Evolutionary conservation across 495 filamentous ascomycete genomes (phyloP), one percentile per base, ranked within the genome.

Genomic region (Trichocladium antarcticum): DNA sequence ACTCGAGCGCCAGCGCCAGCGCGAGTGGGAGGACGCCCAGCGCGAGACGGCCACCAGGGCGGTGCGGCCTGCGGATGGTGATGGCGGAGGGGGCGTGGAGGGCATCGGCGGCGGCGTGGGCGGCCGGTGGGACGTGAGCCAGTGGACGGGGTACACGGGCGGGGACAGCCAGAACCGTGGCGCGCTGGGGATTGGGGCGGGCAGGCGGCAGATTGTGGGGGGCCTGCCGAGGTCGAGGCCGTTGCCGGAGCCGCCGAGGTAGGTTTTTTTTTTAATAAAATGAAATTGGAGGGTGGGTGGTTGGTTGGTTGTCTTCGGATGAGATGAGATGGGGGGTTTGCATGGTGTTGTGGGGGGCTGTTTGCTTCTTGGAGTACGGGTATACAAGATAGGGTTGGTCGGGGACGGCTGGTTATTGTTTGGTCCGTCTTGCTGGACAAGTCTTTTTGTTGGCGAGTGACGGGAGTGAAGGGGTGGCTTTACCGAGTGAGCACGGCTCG

Each of bases 11-110:
- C 85, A 94, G 63, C 76, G 90, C 34, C 92, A 98, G 68, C 74
- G 78, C 43, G 92, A 98, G 57, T 98, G 92, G 92, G 92, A 97
- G 57, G 84, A 90, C 47, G 75, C 77, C n/a, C 92, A 96, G 67
- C 76, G 82, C 49, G 82, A 81, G 53, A 82, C 79, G 1, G 71
- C 76, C 41, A 72, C 72, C 37, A 80, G 77, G 6, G 73, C 73
- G 0, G 20, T 6, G n/a, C n/a, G n/a, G n/a, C n/a, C n/a, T n/a
- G n/a, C n/a, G n/a, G n/a, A n/a, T n/a, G n/a, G n/a, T n/a, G n/a
- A n/a, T 1, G 20, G 72, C 16, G 54, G 74, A 53, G 56, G 70
- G 50, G 59, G 72, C 50, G 58, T 82, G 56, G 63, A 76, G 53
- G 57, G 79, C 6, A 74, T 75, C 22, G 77, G 58, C 55, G 80